phyloP scores from a whole-genome alignment of 2,329 filamentous ascomycete species.

The Cladosporium austrohemisphaericum region DNA sequence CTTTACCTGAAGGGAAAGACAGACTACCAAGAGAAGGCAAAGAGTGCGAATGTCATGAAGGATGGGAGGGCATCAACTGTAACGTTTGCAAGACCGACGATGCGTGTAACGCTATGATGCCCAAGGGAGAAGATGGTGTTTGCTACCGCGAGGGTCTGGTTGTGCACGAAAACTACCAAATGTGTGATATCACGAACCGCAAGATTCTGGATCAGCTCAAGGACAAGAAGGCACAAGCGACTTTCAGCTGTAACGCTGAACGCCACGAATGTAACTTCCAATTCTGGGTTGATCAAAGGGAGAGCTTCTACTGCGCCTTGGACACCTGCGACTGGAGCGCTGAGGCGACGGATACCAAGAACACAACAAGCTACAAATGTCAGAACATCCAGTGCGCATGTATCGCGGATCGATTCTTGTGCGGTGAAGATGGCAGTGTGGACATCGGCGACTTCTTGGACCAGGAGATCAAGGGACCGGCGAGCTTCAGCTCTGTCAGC shows the following conservation, averaged over 20 bases:
- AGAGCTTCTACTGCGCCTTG: slow-evolving; percentile 95
- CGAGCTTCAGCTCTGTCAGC: slow-evolving; percentile 68
- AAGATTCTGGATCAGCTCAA: slow-evolving; percentile 87
- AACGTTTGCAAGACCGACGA: slow-evolving; percentile 81
- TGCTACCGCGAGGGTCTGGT: slow-evolving; percentile 90
- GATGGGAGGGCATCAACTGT: slow-evolving; percentile 97
- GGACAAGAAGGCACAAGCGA: slow-evolving; percentile 83
- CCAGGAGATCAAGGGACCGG: slow-evolving; percentile 80
- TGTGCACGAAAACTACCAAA: slow-evolving; percentile 92
- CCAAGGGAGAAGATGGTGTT: slow-evolving; percentile 72
- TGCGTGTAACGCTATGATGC: slow-evolving; percentile 86
- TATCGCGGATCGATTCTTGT: slow-evolving; percentile 87
- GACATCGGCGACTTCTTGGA: slow-evolving; percentile 87
- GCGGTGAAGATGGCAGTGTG: slow-evolving; percentile 84
- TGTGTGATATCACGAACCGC: slow-evolving; percentile 94
- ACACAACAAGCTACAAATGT: slow-evolving; percentile 81
- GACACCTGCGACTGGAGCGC: slow-evolving; percentile 73
- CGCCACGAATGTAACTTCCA: slow-evolving; percentile 85
- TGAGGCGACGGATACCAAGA: slow-evolving; percentile 65
- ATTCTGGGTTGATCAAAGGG: slow-evolving; percentile 91
- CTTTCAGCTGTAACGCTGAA: slow-evolving; percentile 81
- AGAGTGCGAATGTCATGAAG: slow-evolving; percentile 80
- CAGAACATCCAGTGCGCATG: slow-evolving; percentile 82
- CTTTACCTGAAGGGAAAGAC: slow-evolving; percentile 74
- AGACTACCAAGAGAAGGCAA: slow-evolving; percentile 68